phyloP scores from a whole-genome alignment of 2,329 filamentous ascomycete genomes.

The Sporothrix inflata region DNA sequence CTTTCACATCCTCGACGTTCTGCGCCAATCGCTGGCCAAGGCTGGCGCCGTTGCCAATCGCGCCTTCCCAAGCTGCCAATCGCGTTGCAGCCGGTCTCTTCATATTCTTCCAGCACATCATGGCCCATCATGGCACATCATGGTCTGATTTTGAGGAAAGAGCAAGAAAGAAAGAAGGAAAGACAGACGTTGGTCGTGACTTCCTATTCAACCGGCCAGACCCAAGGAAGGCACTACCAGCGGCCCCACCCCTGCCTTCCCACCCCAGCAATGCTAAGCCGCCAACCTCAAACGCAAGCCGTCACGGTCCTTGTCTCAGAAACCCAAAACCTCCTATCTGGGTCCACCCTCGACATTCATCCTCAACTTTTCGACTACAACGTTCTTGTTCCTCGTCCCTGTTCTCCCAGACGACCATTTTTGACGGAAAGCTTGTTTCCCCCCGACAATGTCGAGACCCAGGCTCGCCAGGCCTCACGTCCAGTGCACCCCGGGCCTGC shows the following conservation, averaged over 20 bases:
- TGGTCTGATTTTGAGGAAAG: slow-evolving; percentile 14
- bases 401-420: background rate
- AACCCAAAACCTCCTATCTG: slow-evolving; percentile 17
- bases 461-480: background rate
- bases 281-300: slow-evolving; percentile 38
- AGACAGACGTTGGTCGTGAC: background rate
- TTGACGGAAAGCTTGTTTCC: slow-evolving; percentile 21
- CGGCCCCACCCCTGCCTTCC: background rate
- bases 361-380: background rate
- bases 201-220: background rate
- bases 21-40: background rate
- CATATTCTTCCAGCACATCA: slow-evolving; percentile 1
- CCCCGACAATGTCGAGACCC: background rate
- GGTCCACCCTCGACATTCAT: background rate
- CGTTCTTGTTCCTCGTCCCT: background rate
- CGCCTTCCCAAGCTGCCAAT: slow-evolving; percentile 6
- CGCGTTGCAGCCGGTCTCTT: background rate
- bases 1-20: background rate
- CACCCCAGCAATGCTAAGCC: slow-evolving; percentile 2
- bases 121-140: slow-evolving; percentile 14
- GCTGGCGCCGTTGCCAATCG: background rate
- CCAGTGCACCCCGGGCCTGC: background rate
- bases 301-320: slow-evolving; percentile 41
- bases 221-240: background rate
- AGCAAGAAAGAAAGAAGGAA: background rate